Percentiles rank a stretch among this genome's conserved stretches.
phyloP scores from a whole-genome alignment of 139 green algal genomes.

The Chlorella sorokiniana region DNA sequence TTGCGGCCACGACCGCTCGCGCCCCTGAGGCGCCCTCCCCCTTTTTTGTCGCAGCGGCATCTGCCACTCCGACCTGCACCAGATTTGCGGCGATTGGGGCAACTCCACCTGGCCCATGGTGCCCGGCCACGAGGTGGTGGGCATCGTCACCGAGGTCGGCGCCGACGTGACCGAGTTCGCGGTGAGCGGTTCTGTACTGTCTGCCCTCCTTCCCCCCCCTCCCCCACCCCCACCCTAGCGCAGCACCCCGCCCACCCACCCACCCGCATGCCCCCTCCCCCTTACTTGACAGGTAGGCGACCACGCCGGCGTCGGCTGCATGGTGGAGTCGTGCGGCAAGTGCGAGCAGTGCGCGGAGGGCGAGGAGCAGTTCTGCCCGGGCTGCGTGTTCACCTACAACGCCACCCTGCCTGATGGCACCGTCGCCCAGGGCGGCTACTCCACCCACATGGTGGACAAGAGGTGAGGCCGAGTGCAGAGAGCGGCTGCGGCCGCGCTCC shows the following conservation, averaged over 20 bases:
- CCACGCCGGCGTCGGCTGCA: constrained; percentile 75
- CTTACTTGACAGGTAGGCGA: constrained; percentile 64
- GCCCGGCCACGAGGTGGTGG: constrained; percentile 67
- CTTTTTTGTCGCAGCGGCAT: constrained; percentile 54
- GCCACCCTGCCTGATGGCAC: constrained; percentile 50
- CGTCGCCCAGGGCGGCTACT: constrained; percentile 79
- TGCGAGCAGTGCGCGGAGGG: constrained; percentile 46
- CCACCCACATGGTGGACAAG: constrained; percentile 58
- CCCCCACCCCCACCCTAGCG: too few relatives aligned
- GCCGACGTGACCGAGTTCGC: constrained; percentile 71
- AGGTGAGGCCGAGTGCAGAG: constrained; percentile 28
- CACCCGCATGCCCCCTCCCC: too few relatives aligned
- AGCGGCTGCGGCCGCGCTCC: neutral
- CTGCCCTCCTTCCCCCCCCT: too few relatives aligned
- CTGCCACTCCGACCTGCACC: constrained; percentile 86
- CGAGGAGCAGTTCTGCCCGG: constrained; percentile 62
- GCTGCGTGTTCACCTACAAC: constrained; percentile 81
- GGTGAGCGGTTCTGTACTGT: constrained; percentile 7
- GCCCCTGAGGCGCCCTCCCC: neutral
- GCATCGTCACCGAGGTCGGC: constrained; percentile 82
- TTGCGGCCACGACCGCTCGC: too few relatives aligned
- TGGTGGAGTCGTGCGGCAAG: constrained; percentile 73
- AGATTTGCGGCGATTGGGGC: constrained; percentile 71
- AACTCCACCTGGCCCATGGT: constrained; percentile 43
- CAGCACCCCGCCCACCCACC: neutral